Evolutionary conservation across 2,329 filamentous ascomycete species (phyloP).

Genomic region (Boeremia lycopersici): DNA sequence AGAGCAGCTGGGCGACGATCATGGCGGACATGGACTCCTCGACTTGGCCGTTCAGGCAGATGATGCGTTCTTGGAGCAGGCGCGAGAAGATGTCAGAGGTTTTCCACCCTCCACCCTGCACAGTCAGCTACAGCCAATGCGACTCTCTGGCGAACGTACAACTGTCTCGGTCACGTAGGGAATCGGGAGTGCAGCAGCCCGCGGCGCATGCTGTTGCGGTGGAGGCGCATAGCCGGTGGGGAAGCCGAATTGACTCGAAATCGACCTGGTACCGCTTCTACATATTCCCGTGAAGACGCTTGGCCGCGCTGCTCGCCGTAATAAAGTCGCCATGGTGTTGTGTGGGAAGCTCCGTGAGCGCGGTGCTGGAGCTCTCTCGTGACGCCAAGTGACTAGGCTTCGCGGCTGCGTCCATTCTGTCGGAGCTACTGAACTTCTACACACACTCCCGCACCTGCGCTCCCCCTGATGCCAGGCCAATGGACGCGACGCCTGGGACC

Average conservation of each 20-base stretch:
- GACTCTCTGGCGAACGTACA: slow-evolving; percentile 35
- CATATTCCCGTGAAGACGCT: slow-evolving; percentile 11
- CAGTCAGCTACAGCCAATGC: slow-evolving; percentile 36
- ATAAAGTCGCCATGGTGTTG: slow-evolving; percentile 40
- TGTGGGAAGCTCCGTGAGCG: slow-evolving; percentile 6
- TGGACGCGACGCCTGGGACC: slow-evolving; percentile 22
- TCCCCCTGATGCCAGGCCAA: slow-evolving; percentile 38
- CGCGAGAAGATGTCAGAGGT: slow-evolving; percentile 57
- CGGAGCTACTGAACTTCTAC: slow-evolving; percentile 9
- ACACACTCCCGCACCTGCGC: slow-evolving; percentile 4
- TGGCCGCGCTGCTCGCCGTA: slow-evolving; percentile 34
- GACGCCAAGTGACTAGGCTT: slow-evolving; percentile 23
- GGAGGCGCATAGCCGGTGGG: slow-evolving; percentile 23
- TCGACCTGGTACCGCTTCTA: slow-evolving; percentile 27
- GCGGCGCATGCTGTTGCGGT: slow-evolving; percentile 28
- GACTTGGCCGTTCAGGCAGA: slow-evolving; percentile 90
- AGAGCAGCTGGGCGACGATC: slow-evolving; percentile 93
- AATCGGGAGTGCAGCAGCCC: slow-evolving; percentile 52
- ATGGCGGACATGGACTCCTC: slow-evolving; percentile 91
- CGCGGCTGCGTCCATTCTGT: slow-evolving; percentile 24
- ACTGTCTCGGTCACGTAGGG: slow-evolving; percentile 59
- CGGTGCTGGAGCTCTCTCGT: slow-evolving; percentile 12
- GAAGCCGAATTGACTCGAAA: slow-evolving; percentile 36
- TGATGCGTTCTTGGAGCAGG: slow-evolving; percentile 76
- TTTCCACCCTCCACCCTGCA: slow-evolving; percentile 57